Percentiles rank a stretch among this genome's conserved stretches.
Conservation (phyloP, 345 rosid species). For the Iberis pinnata region DNA sequence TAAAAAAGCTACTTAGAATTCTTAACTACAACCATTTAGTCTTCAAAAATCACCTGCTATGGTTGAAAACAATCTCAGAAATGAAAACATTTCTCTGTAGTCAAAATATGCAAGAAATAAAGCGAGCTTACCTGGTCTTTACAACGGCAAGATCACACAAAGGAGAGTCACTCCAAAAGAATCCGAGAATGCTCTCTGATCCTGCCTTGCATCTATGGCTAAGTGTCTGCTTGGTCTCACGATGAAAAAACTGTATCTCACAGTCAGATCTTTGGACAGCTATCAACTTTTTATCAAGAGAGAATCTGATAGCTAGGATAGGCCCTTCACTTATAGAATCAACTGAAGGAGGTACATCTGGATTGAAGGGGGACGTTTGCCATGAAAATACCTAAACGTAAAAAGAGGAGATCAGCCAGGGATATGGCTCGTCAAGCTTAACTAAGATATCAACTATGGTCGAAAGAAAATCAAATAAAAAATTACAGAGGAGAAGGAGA, state of each 20-base stretch:
- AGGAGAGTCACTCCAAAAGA: conserved; percentile 95
- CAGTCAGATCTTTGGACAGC: conserved; percentile 73
- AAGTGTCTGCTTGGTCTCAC: conserved; percentile 65
- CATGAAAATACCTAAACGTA: conserved; percentile 63
- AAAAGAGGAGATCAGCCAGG: conserved; percentile 9
- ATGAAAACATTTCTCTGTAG: conserved; percentile 5
- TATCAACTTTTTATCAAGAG: conserved; percentile 68
- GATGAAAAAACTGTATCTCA: conserved; percentile 65
- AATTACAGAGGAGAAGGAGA: conserved; percentile 15
- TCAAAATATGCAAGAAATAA: conserved; percentile 4
- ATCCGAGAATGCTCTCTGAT: conserved; percentile 79
- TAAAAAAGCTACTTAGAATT: not conserved
- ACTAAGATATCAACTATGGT: not conserved
- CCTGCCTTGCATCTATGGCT: conserved; percentile 59
- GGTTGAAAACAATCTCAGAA: conserved; percentile 10
- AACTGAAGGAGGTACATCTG: conserved; percentile 48
- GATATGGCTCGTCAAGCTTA: conserved; percentile 12
- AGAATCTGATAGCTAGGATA: conserved; percentile 60
- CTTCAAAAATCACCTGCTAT: not conserved
- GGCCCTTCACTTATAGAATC: conserved; percentile 84
- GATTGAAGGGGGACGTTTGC: conserved; percentile 67
- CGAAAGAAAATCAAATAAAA: conserved; percentile 1
- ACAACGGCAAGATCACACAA: conserved; percentile 72
- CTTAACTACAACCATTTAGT: conserved; percentile 4
- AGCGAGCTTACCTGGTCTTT: conserved; percentile 68